phyloP scores from a whole-genome alignment of 1,284 basidiomycete species.

The Sanghuangporus weigelae region DNA sequence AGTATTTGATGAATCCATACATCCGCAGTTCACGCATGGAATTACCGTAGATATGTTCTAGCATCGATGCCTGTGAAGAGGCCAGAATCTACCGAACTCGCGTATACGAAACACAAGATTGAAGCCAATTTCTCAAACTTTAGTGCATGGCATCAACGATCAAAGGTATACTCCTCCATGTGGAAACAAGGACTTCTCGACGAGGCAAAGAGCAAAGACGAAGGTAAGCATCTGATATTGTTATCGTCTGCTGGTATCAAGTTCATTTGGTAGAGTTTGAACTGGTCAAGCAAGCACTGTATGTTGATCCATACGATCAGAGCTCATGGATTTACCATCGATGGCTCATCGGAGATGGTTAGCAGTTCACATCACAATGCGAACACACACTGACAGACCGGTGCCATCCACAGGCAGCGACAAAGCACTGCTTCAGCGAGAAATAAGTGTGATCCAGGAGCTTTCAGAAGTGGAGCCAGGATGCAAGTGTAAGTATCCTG shows the following conservation, averaged over 20 bases:
- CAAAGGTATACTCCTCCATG: conserved; percentile 69
- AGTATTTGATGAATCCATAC: neutral
- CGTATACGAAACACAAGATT: conserved; percentile 87
- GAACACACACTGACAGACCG: neutral
- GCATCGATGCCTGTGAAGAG: conserved; percentile 57
- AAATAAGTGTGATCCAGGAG: conserved; percentile 79
- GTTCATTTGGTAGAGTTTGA: conserved; percentile 68
- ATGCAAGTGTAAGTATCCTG: conserved; percentile 75
- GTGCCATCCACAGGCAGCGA: conserved; percentile 42
- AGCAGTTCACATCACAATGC: conserved; percentile 18
- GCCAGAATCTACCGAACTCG: conserved; percentile 57
- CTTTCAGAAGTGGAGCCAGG: conserved; percentile 89
- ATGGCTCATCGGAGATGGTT: conserved; percentile 84
- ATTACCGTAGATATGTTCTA: conserved; percentile 83
- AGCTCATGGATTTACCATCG: conserved; percentile 98
- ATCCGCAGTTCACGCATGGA: conserved; percentile 84
- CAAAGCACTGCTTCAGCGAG: conserved; percentile 57
- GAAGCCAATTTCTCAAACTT: conserved; percentile 96
- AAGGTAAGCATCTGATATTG: conserved; percentile 43
- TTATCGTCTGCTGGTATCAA: neutral
- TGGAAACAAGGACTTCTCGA: conserved; percentile 60
- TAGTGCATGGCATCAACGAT: conserved; percentile 97
- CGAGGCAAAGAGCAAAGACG: conserved; percentile 49
- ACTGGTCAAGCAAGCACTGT: conserved; percentile 89
- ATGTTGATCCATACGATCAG: conserved; percentile 94